Conservation (phyloP, 306 rosid species). For the Hippophae tibetana region DNA sequence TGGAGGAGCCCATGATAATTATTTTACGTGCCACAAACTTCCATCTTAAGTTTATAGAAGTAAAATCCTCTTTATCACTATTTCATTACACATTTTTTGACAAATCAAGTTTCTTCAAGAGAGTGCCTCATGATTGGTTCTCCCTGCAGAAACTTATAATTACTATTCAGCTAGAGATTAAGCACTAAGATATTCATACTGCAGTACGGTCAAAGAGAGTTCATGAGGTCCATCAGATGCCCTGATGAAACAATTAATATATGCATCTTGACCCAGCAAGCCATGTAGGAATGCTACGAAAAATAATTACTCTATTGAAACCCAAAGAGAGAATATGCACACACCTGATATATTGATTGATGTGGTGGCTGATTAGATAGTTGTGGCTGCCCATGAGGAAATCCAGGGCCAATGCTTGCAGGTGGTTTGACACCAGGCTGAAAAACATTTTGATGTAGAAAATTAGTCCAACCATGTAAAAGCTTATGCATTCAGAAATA, state of each 20-base stretch:
- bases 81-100: background rate
- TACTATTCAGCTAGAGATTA: background rate
- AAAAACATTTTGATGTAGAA: constrained; percentile 23
- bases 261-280: constrained; percentile 4
- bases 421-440: constrained; percentile 73
- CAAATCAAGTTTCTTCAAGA: background rate
- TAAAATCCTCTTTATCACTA: background rate
- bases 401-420: constrained; percentile 49
- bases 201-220: constrained; percentile 8
- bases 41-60: background rate
- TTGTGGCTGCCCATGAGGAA: constrained; percentile 55
- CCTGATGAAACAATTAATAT: background rate
- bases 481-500: constrained; percentile 16
- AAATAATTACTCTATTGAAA: background rate
- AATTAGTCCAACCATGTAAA: constrained; percentile 3
- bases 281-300: constrained; percentile 4
- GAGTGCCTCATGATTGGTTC: background rate
- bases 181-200: background rate
- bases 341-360: constrained; percentile 73
- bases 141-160: constrained; percentile 1
- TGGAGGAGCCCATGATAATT: background rate
- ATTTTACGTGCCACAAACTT: background rate
- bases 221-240: background rate
- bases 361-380: constrained; percentile 59
- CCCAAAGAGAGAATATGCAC: background rate